Evolutionary conservation across 2,329 filamentous ascomycete genomes (phyloP), one percentile per base, ranked within the genome.

Genomic region (Rutstroemia sp.): DNA sequence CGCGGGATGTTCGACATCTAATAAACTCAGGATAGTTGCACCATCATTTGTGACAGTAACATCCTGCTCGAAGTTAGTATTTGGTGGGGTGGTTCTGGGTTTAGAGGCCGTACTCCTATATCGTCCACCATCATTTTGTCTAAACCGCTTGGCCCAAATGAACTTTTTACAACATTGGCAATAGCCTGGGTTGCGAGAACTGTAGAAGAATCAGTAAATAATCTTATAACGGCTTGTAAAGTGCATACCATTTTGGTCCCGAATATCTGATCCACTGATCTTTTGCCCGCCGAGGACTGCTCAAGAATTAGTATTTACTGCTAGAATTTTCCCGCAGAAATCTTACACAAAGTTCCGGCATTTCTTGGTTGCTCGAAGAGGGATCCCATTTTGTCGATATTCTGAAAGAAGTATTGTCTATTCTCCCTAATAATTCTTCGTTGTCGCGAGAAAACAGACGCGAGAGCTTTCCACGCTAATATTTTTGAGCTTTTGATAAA

Each of bases 91-190:
- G 57, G 39, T 25, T 49, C 49, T 39, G 49, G 27, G 38, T 38
- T 18, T 47, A 23, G 27, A 44, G 56, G 57, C 67, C 85, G 67
- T 82, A 90, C 87, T 70, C 94, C 94, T 73, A 99, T 97, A 72
- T 99, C 94, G 76, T 99, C 94, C 67, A 99, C 94, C 94, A 99
- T 97, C 94, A 99, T 99, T 83, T 99, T 99, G 73, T 99, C 94
- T 64, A 99, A 82, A 49, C 94, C 94, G 61, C 90, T 96, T 52
- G 94, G 94, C 56, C 94, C 94, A 71, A 99, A 99, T 16, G 94
- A 99, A 74, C 90, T 96, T 79, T 96, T 97, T 73, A 99, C 91
- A 59, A 99, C 92, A 84, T 97, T 99, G 68, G 94, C 88, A 70
- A 99, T 97, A 58, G 92, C 91, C 73, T 96, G 91, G 47, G 94